These are phyloP conservation scores for Shiraia sp. DNA, from an alignment of 2,329 filamentous ascomycete species.

Conservation along the genomic window DNA sequence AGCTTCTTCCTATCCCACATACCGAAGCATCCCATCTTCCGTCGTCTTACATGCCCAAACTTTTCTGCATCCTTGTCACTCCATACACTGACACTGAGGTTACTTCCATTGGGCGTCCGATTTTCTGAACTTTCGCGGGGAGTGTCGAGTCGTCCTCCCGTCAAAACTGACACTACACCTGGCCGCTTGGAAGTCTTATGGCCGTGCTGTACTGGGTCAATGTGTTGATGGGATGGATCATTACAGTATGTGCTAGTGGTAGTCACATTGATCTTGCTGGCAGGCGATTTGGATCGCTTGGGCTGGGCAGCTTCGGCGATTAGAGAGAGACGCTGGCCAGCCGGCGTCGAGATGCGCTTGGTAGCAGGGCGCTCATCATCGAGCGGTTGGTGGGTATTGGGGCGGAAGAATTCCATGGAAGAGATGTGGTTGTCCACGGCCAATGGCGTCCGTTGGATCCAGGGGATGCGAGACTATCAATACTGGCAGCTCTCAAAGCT, in stretches of 20 bases:
- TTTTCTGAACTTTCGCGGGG: conserved; percentile 37
- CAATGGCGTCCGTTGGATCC: conserved; percentile 4
- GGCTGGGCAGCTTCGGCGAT: conserved; percentile 43
- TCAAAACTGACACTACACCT: conserved; percentile 23
- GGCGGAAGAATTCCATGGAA: conserved; percentile 32
- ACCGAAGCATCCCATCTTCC: conserved; percentile 18
- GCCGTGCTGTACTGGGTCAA: conserved; percentile 23
- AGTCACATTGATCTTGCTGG: conserved; percentile 31
- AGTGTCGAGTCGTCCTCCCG: conserved; percentile 29
- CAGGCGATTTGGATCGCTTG: conserved; percentile 22
- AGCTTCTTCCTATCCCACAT: conserved; percentile 48
- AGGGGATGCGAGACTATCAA: too few species aligned
- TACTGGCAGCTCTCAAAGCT: too few species aligned
- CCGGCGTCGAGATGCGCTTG: conserved; percentile 49
- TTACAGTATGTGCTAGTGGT: conserved; percentile 36
- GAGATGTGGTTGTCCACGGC: neutral
- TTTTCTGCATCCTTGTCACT: conserved; percentile 40
- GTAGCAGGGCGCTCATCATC: conserved; percentile 36
- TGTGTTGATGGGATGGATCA: conserved; percentile 29
- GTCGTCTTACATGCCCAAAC: conserved; percentile 29
- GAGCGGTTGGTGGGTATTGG: conserved; percentile 27
- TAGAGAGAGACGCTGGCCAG: conserved; percentile 47
- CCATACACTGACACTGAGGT: conserved; percentile 44
- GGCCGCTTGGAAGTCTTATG: conserved; percentile 17
- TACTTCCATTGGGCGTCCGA: conserved; percentile 26